phyloP scores from a whole-genome alignment of 2,329 filamentous ascomycete species.

The Monosporascus sp. region DNA sequence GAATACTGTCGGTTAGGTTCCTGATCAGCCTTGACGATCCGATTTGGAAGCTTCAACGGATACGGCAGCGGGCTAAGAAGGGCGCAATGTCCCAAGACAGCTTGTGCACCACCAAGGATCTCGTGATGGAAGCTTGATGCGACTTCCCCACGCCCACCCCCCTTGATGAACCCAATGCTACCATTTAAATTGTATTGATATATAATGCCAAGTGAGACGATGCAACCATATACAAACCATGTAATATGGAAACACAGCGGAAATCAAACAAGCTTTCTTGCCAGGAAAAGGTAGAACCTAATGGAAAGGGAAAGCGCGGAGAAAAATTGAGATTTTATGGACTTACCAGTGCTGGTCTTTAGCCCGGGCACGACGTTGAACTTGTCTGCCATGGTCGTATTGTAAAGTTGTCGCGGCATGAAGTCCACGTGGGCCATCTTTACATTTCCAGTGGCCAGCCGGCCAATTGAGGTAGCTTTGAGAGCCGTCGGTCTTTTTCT shows the following conservation, averaged over 20 bases:
- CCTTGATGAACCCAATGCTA: neutral
- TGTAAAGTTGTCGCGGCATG: neutral
- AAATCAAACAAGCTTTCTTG: neutral
- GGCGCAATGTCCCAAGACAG: neutral
- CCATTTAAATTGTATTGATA: neutral
- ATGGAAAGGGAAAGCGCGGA: slow-evolving; percentile 3
- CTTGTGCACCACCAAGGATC: neutral
- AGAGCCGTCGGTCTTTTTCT: neutral
- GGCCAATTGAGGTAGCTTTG: slow-evolving; percentile 1
- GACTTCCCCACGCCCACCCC: slow-evolving; percentile 9
- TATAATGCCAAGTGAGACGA: neutral
- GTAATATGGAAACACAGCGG: neutral
- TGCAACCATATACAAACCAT: neutral
- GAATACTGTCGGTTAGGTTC: slow-evolving; percentile 56
- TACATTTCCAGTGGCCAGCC: slow-evolving; percentile 24
- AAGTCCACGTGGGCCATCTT: slow-evolving; percentile 27
- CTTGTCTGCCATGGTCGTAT: slow-evolving; percentile 43
- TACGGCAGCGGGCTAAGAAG: neutral
- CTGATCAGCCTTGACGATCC: slow-evolving; percentile 13
- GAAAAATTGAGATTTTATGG: slow-evolving; percentile 7
- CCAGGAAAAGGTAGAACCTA: slow-evolving; percentile 6
- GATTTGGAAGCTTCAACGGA: neutral
- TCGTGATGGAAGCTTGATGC: slow-evolving; percentile 4
- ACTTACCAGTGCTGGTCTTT: slow-evolving; percentile 56
- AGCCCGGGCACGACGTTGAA: slow-evolving; percentile 52